A percentile compares a stretch with the other conserved stretches of the same genome.
Conservation (phyloP, 176 grass and related monocot genomes). For the Carex myosuroides region DNA sequence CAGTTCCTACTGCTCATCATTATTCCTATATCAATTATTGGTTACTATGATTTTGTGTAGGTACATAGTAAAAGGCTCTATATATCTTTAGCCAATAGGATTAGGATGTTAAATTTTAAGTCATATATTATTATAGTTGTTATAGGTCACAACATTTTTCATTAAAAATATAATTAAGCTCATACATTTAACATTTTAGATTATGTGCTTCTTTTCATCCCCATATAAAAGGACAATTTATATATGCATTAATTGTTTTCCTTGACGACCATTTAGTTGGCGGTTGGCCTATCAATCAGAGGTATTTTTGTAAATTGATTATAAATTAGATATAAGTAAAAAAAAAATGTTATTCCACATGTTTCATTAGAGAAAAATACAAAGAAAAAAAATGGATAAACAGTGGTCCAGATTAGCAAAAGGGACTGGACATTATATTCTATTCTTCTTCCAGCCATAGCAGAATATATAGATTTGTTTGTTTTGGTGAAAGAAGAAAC, state of each 20-base stretch:
- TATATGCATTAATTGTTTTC: too few relatives aligned
- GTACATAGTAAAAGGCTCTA: not conserved
- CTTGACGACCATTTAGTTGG: too few relatives aligned
- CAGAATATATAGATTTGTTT: not conserved
- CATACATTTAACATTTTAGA: not conserved
- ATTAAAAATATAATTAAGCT: not conserved
- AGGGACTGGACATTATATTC: not conserved
- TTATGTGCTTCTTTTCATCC: not conserved
- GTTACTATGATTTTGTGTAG: not conserved
- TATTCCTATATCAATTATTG: not conserved
- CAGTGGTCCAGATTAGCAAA: not conserved
- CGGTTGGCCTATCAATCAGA: not conserved
- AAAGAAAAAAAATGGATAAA: not conserved
- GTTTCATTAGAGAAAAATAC: not conserved
- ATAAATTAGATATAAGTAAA: not conserved
- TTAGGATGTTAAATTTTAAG: not conserved
- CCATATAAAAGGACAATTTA: not conserved
- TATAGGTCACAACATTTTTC: not conserved
- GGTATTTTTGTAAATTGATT: not conserved
- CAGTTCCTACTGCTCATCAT: not conserved
- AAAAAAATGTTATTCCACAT: not conserved
- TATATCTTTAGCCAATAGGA: not conserved
- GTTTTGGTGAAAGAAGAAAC: conserved; percentile 1
- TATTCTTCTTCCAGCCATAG: not conserved
- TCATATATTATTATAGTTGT: not conserved